Evolutionary conservation across 2,329 filamentous ascomycete species (phyloP), one percentile per base, ranked within the genome.

Genomic region (Endothia cerciana): DNA sequence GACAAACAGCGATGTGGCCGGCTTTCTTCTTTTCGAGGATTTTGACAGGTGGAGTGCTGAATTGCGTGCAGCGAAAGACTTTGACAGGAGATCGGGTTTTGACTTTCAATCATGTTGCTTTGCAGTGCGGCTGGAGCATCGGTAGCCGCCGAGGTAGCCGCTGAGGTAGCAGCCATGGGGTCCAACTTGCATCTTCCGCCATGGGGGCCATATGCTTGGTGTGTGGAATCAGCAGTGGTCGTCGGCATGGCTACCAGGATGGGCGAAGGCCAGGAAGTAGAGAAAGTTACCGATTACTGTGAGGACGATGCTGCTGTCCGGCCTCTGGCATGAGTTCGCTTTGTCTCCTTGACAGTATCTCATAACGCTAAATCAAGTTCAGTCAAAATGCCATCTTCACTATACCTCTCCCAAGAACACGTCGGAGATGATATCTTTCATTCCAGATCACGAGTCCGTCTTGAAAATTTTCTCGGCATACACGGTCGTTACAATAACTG

Each of bases 371-470:
- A 3, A 15, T 47, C n/a, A 5, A 30, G 19, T n/a, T 2, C 17
- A 15, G 45, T 28, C 51, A 45, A 2, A 17, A 57, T 57, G 51
- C 38, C 25, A 6, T n/a, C 49, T 22, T 25, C 60, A 13, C 19
- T 3, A 17, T 63, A 56, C 51, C 60, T 63, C 11, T n/a, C 51
- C 3, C 36, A 22, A 30, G 58, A 36, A 2, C 30, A 17, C 10
- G 22, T 49, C 15, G 33, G 61, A 17, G 49, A 61, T 43, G 62
- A 38, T 2, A 33, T 60, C 43, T 43, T 61, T 17, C 45, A 30
- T 38, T 56, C 45, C 51, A 36, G 28, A 36, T 63, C 60, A 10
- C 38, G 28, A 11, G 49, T 15, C 17, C 15, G 13, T 33, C 51
- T 56, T 22, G 3, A 15, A 17, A 10, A 22, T 7, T 56, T 63